These are phyloP conservation scores for Colletotrichum orchidophilum DNA, from an alignment of 2,329 filamentous ascomycete genomes.

Conservation along the genomic window DNA sequence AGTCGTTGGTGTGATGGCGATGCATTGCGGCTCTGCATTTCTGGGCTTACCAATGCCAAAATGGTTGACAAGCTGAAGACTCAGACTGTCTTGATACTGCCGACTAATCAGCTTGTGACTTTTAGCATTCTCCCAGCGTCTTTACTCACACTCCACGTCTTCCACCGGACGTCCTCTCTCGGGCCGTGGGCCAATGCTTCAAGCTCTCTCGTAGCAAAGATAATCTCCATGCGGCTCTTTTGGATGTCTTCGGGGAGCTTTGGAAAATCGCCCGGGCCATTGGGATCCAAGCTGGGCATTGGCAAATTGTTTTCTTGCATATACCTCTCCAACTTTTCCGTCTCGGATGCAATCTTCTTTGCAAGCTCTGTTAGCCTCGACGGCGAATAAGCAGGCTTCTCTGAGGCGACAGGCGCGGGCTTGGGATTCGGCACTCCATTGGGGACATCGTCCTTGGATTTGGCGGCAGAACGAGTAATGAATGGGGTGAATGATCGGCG, in stretches of 20 bases:
- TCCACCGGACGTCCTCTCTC: slow-evolving; percentile 60
- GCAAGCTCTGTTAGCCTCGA: slow-evolving; percentile 57
- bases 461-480: slow-evolving; percentile 15
- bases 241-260: slow-evolving; percentile 56
- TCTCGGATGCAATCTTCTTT: slow-evolving; percentile 56
- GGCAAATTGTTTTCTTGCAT: slow-evolving; percentile 52
- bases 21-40: neutral
- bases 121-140: neutral
- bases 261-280: slow-evolving; percentile 57
- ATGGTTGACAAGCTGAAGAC: slow-evolving; percentile 59
- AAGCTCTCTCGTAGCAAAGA: slow-evolving; percentile 59
- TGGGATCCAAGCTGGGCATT: slow-evolving; percentile 55
- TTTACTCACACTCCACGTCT: slow-evolving; percentile 58
- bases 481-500: slow-evolving; percentile 45
- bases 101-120: slow-evolving; percentile 21
- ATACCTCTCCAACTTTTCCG: slow-evolving; percentile 59
- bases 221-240: slow-evolving; percentile 55
- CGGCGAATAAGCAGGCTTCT: slow-evolving; percentile 26
- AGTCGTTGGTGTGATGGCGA: neutral
- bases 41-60: slow-evolving; percentile 56
- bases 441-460: neutral
- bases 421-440: neutral
- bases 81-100: slow-evolving; percentile 60
- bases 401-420: neutral
- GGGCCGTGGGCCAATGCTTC: slow-evolving; percentile 59